phyloP scores from a whole-genome alignment of 805 yeast genomes.

The Candida railenensis region DNA sequence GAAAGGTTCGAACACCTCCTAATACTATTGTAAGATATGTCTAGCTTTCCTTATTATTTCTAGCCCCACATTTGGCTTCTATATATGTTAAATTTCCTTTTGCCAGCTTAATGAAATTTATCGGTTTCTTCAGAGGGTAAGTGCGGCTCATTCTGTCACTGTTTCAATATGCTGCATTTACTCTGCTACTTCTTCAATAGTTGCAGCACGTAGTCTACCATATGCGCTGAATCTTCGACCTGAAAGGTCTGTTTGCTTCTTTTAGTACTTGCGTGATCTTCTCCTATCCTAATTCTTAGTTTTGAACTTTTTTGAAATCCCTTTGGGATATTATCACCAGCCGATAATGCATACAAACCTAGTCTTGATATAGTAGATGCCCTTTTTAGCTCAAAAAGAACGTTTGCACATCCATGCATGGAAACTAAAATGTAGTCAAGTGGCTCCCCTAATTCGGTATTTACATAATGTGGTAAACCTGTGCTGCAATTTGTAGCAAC shows the following conservation, averaged over 20 bases:
- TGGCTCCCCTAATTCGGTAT: neutral
- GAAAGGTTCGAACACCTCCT: too few relatives aligned
- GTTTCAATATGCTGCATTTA: neutral
- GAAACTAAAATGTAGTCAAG: constrained; percentile 26
- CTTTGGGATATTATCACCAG: constrained; percentile 7
- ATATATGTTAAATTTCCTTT: too few relatives aligned
- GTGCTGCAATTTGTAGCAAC: neutral
- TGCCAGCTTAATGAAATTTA: too few relatives aligned
- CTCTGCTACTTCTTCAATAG: constrained; percentile 17
- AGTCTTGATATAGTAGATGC: constrained; percentile 24
- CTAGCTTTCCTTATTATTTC: too few relatives aligned
- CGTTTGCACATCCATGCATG: constrained; percentile 25
- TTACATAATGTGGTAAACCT: constrained; percentile 4
- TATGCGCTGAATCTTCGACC: constrained; percentile 19
- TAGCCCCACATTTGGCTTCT: too few relatives aligned
- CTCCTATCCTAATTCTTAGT: constrained; percentile 15
- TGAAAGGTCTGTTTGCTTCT: constrained; percentile 7
- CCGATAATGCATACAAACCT: constrained; percentile 29
- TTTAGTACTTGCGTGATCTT: constrained; percentile 9
- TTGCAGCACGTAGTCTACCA: constrained; percentile 18
- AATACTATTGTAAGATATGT: too few relatives aligned
- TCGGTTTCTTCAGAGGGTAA: neutral
- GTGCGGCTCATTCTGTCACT: neutral
- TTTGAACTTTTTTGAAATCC: constrained; percentile 1
- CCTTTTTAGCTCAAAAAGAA: constrained; percentile 28